A percentile compares a stretch with the other conserved stretches of the same genome.
Evolutionary conservation across 441 rosid species (phyloP).

Genomic region (Erodium texanum): DNA sequence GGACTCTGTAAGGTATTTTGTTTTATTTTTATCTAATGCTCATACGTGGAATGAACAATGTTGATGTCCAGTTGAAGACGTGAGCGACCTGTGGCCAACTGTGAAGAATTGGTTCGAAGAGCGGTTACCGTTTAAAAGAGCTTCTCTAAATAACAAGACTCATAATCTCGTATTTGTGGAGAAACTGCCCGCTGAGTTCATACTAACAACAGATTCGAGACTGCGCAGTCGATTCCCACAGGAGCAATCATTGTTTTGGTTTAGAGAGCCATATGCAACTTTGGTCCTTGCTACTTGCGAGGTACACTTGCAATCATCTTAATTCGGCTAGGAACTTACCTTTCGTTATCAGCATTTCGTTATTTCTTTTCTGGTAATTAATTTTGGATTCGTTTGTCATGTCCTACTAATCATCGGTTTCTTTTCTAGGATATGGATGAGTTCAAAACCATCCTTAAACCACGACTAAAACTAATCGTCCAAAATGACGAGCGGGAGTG

Average conservation of each 20-base stretch:
- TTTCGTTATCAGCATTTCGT: not conserved
- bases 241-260: slow-evolving; percentile 81
- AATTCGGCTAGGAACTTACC: not conserved
- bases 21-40: not conserved
- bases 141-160: slow-evolving; percentile 76
- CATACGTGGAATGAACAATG: not conserved
- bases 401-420: slow-evolving; percentile 5
- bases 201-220: slow-evolving; percentile 82
- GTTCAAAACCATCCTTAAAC: slow-evolving; percentile 87
- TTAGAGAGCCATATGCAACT: slow-evolving; percentile 89
- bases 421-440: slow-evolving; percentile 83
- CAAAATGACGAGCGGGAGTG: slow-evolving; percentile 94
- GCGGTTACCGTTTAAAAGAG: slow-evolving; percentile 61
- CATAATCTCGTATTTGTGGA: slow-evolving; percentile 72
- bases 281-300: slow-evolving; percentile 92
- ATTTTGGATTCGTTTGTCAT: not conserved
- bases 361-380: not conserved
- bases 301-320: slow-evolving; percentile 34
- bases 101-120: slow-evolving; percentile 63
- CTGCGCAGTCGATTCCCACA: slow-evolving; percentile 92
- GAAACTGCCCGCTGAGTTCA: slow-evolving; percentile 68
- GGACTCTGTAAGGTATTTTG: not conserved
- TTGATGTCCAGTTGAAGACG: slow-evolving; percentile 74
- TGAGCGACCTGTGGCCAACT: slow-evolving; percentile 84
- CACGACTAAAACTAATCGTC: slow-evolving; percentile 79